These are phyloP conservation scores for Penicillium sp. DNA, from an alignment of 2,329 filamentous ascomycete species.

Conservation along the genomic window DNA sequence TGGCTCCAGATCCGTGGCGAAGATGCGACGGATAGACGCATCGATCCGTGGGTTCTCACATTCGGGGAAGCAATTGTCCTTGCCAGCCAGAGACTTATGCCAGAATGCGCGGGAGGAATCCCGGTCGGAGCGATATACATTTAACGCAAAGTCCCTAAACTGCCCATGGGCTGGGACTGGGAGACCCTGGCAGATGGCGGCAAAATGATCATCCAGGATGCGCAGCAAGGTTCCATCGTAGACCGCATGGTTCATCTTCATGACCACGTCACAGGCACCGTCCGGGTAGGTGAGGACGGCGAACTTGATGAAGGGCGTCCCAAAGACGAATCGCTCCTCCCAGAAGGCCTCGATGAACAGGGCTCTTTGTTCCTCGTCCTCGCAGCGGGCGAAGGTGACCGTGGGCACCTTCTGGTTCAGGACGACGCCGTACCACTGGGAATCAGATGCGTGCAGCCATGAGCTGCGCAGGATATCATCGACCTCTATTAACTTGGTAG, in stretches of 20 bases:
- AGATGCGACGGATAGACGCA: slow-evolving; percentile 16
- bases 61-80: too few species aligned
- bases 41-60: slow-evolving; percentile 16
- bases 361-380: slow-evolving; percentile 27
- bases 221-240: slow-evolving; percentile 45
- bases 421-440: slow-evolving; percentile 20
- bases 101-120: too few species aligned
- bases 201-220: slow-evolving; percentile 42
- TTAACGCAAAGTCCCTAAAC: slow-evolving; percentile 32
- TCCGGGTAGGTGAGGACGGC: slow-evolving; percentile 29
- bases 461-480: slow-evolving; percentile 18
- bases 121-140: background rate
- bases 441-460: slow-evolving; percentile 7
- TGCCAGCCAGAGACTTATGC: too few species aligned
- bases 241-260: slow-evolving; percentile 40
- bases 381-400: slow-evolving; percentile 14
- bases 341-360: slow-evolving; percentile 28
- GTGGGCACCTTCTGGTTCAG: slow-evolving; percentile 18
- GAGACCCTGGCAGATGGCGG: slow-evolving; percentile 23
- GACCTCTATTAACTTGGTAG: slow-evolving; percentile 9
- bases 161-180: slow-evolving; percentile 10
- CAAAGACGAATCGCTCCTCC: slow-evolving; percentile 34
- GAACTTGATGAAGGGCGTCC: slow-evolving; percentile 42
- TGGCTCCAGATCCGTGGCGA: slow-evolving; percentile 22
- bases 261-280: slow-evolving; percentile 31